Percentiles rank a stretch among this genome's conserved stretches.
Conservation (phyloP, 257 asterid species). For the Solanum medicagineum region DNA sequence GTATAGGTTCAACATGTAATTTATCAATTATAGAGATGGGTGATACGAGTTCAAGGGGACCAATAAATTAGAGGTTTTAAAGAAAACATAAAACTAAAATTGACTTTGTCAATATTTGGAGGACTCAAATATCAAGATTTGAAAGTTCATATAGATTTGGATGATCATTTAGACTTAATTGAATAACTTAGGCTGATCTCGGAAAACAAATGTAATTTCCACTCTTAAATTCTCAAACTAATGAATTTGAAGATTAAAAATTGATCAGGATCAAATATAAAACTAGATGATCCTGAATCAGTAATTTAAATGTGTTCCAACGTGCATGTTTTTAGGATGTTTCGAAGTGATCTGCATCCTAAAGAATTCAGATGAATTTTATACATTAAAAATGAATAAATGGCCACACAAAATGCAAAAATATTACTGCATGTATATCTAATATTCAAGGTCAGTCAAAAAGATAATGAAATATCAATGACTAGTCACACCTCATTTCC, state of each 20-base stretch:
- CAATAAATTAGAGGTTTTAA: too few species aligned
- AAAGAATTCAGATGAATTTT: not conserved
- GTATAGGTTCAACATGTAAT: too few species aligned
- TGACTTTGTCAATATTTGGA: too few species aligned
- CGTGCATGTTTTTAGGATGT: not conserved
- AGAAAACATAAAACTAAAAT: too few species aligned
- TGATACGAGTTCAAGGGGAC: too few species aligned
- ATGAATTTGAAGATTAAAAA: not conserved
- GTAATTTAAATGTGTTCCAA: not conserved
- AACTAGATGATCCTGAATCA: not conserved
- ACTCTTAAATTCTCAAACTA: not conserved
- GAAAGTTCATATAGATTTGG: not conserved
- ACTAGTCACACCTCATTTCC: not conserved
- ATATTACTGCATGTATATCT: not conserved
- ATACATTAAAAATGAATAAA: not conserved
- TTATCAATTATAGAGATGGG: too few species aligned
- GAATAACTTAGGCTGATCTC: not conserved
- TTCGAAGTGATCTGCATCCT: not conserved
- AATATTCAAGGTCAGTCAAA: not conserved
- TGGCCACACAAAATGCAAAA: not conserved
- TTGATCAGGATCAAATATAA: not conserved
- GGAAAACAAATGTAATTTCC: not conserved
- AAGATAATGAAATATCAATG: not conserved
- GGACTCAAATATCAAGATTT: not conserved
- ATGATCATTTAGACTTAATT: not conserved